Conservation (phyloP, 2,329 filamentous ascomycete genomes). For the Paracamarosporium sp. region DNA sequence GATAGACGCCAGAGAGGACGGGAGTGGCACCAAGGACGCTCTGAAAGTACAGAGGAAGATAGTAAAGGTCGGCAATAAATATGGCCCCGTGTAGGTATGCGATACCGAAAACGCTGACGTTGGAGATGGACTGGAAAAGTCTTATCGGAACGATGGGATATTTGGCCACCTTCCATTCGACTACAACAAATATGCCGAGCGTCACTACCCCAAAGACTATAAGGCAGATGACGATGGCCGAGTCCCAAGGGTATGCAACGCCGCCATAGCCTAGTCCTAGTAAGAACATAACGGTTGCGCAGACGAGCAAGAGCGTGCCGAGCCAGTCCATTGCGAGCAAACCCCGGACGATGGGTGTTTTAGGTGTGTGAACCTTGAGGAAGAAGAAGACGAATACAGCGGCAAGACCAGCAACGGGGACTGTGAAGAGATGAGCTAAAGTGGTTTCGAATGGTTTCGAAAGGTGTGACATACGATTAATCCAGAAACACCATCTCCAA, state of each 20-base stretch:
- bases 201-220: conserved; percentile 59
- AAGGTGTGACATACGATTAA: conserved; percentile 26
- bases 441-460: too few relatives aligned
- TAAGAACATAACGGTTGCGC: conserved; percentile 58
- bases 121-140: conserved; percentile 64
- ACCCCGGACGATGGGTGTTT: conserved; percentile 58
- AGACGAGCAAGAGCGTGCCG: conserved; percentile 59
- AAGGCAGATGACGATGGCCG: conserved; percentile 61
- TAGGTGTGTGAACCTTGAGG: conserved; percentile 60
- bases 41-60: conserved; percentile 75
- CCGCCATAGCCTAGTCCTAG: conserved; percentile 63
- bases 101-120: conserved; percentile 62
- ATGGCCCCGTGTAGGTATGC: conserved; percentile 57
- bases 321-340: conserved; percentile 62
- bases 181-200: conserved; percentile 62
- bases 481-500: conserved; percentile 58
- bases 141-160: conserved; percentile 72
- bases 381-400: conserved; percentile 59
- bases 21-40: conserved; percentile 65
- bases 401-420: conserved; percentile 57
- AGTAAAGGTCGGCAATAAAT: conserved; percentile 64
- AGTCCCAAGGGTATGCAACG: conserved; percentile 60
- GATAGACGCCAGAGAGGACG: conserved; percentile 61
- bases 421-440: too few relatives aligned
- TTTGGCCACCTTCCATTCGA: conserved; percentile 68